A percentile compares a stretch with the other conserved stretches of the same genome.
These are phyloP conservation scores for Penicillium oxalicum DNA, from an alignment of 2,329 filamentous ascomycete genomes.

Conservation along the genomic window DNA sequence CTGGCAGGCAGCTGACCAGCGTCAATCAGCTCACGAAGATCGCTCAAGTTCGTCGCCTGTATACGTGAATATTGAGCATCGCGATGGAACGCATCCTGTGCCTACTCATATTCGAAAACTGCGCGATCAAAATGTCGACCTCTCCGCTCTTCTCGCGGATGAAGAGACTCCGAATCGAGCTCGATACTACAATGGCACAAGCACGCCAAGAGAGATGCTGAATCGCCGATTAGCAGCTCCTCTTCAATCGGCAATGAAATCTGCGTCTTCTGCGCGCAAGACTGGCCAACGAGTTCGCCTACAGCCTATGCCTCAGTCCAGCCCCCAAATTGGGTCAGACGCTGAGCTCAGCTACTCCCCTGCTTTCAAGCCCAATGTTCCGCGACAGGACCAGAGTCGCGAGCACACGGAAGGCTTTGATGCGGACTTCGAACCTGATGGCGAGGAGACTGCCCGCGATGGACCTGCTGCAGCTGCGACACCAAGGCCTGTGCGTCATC, in stretches of 20 bases:
- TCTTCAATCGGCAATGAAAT: conserved; percentile 8
- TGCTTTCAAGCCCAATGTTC: not conserved
- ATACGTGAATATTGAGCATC: conserved; percentile 25
- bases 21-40: conserved; percentile 18
- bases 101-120: conserved; percentile 30
- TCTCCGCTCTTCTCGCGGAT: conserved; percentile 27
- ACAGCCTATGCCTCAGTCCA: conserved; percentile 23
- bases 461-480: conserved; percentile 17
- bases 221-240: conserved; percentile 14
- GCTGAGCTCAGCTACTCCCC: conserved; percentile 12
- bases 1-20: conserved; percentile 24
- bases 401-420: conserved; percentile 7
- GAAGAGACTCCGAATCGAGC: conserved; percentile 33
- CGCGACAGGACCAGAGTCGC: not conserved
- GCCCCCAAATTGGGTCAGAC: conserved; percentile 19
- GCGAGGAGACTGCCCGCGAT: conserved; percentile 12
- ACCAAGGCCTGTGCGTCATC: conserved; percentile 16
- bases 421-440: conserved; percentile 12
- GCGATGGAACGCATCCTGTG: conserved; percentile 24
- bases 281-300: conserved; percentile 17
- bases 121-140: conserved; percentile 32
- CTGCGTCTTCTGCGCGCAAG: conserved; percentile 14
- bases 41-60: conserved; percentile 24
- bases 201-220: conserved; percentile 24
- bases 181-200: conserved; percentile 33